Percentiles rank a stretch among this genome's conserved stretches.
These are phyloP conservation scores for Candida lessepsii DNA, from an alignment of 805 yeast genomes.

Conservation along the genomic window DNA sequence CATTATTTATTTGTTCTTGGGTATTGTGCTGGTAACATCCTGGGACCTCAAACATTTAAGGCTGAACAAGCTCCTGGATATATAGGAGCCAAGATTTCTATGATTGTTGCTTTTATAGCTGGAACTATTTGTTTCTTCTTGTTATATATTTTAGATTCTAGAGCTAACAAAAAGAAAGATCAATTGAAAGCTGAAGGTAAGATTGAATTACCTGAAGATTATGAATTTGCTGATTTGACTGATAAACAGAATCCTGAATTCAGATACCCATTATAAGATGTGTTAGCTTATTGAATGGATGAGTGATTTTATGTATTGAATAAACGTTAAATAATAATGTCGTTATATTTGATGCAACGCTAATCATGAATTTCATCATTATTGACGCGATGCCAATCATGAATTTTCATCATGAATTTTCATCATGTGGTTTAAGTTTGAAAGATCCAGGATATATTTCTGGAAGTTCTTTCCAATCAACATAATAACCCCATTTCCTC, in stretches of 20 bases:
- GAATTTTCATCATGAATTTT: no score
- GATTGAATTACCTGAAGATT: slow-evolving; percentile 25
- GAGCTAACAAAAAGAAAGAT: slow-evolving; percentile 55
- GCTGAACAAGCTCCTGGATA: slow-evolving; percentile 50
- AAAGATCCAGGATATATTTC: slow-evolving; percentile 29
- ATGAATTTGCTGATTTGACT: slow-evolving; percentile 55
- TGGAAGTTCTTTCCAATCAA: slow-evolving; percentile 33
- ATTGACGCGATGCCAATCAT: no score
- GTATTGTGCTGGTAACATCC: slow-evolving; percentile 63
- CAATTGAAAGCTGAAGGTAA: slow-evolving; percentile 22
- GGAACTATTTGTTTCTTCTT: slow-evolving; percentile 18
- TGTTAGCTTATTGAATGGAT: no score
- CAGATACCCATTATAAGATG: no score
- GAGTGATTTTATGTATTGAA: no score
- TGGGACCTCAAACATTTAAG: slow-evolving; percentile 65
- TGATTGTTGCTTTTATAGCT: slow-evolving; percentile 36
- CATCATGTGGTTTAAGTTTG: slow-evolving; percentile 31
- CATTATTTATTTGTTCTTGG: slow-evolving; percentile 61
- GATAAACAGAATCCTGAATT: slow-evolving; percentile 58
- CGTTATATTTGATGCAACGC: no score
- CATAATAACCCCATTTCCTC: slow-evolving; percentile 42
- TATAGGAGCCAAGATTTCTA: slow-evolving; percentile 52
- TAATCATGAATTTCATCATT: no score
- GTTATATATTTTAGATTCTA: slow-evolving; percentile 41
- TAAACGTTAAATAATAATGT: no score